Conservation (phyloP, 2,329 filamentous ascomycete genomes). For the Fusarium pilosicola region DNA sequence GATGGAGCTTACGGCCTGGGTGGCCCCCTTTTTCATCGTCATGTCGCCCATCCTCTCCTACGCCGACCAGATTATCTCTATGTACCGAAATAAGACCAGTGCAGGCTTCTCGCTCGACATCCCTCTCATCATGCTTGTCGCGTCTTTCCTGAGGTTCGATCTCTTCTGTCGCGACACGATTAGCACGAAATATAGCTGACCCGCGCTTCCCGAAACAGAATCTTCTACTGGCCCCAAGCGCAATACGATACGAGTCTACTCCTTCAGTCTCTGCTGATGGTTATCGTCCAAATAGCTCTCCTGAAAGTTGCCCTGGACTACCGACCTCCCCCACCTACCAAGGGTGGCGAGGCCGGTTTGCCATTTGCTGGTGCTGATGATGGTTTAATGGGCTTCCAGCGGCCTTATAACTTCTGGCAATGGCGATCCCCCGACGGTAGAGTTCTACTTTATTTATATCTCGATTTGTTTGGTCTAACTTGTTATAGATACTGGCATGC, state of each 20-base stretch:
- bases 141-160: slow-evolving; percentile 70
- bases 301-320: slow-evolving; percentile 76
- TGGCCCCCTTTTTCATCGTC: slow-evolving; percentile 72
- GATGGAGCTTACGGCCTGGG: slow-evolving; percentile 57
- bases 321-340: slow-evolving; percentile 67
- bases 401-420: slow-evolving; percentile 85
- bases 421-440: slow-evolving; percentile 77
- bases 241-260: slow-evolving; percentile 72
- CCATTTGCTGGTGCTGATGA: slow-evolving; percentile 69
- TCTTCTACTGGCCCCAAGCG: slow-evolving; percentile 76
- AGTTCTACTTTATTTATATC: slow-evolving; percentile 41
- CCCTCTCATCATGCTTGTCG: slow-evolving; percentile 76
- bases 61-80: slow-evolving; percentile 72
- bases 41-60: slow-evolving; percentile 73
- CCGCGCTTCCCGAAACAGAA: slow-evolving; percentile 53
- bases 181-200: slow-evolving; percentile 28
- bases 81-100: slow-evolving; percentile 71
- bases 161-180: not conserved
- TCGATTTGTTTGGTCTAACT: not conserved
- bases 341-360: slow-evolving; percentile 66
- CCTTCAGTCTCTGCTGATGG: slow-evolving; percentile 73
- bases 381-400: slow-evolving; percentile 51
- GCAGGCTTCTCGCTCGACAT: slow-evolving; percentile 77
- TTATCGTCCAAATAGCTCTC: slow-evolving; percentile 69
- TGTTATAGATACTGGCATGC: slow-evolving; percentile 78